Evolutionary conservation across 2,329 filamentous ascomycete species (phyloP), one percentile per base, ranked within the genome.

Genomic region (Xylariomycetidae sp.): DNA sequence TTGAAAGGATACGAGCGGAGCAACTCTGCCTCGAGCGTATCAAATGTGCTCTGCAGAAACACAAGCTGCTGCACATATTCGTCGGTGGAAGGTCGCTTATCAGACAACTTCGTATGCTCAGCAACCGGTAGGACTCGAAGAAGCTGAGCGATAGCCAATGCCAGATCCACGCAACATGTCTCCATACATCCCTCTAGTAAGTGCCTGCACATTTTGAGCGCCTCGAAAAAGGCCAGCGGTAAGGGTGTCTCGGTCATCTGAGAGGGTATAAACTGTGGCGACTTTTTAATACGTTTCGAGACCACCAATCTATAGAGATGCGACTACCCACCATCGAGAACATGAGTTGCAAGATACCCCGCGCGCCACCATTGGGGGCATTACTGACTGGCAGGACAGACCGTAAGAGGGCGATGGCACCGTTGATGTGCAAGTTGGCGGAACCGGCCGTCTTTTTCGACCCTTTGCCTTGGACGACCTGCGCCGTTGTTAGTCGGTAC

Each of bases 351-450:
- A 77, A 45, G 33, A 79, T 66, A 5, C 69, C 66, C 20, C 69
- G 63, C 40, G 75, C 62, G 4, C 72, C 70, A 30, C 66, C 61
- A 15, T 64, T 55, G 1, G 62, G 56, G 0, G 55, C 48, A 7
- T 57, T 44, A 3, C 56, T 52, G 22, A 63, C 49, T 2, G 67
- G 67, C 5, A 67, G 48, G 36, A 64, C 63, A 27, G 57, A 64
- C 36, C 68, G 67, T 13, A 80, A 58, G n/a, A 82, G 55, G 9
- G 77, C 74, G 27, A 73, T 65, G 3, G 75, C 77, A 1, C 78
- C 78, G 45, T 71, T 64, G 28, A 80, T 68, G 50, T 82, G 78
- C 5, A 69, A 70, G 33, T 68, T 70, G 41, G 76, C 78, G 14
- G 67, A 66, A 12, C 66, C 58, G 14, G 72, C 63, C 16, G 67